Evolutionary conservation across 1,284 basidiomycete genomes (phyloP), one percentile per base, ranked within the genome.

Genomic region (Mycena citricolor): DNA sequence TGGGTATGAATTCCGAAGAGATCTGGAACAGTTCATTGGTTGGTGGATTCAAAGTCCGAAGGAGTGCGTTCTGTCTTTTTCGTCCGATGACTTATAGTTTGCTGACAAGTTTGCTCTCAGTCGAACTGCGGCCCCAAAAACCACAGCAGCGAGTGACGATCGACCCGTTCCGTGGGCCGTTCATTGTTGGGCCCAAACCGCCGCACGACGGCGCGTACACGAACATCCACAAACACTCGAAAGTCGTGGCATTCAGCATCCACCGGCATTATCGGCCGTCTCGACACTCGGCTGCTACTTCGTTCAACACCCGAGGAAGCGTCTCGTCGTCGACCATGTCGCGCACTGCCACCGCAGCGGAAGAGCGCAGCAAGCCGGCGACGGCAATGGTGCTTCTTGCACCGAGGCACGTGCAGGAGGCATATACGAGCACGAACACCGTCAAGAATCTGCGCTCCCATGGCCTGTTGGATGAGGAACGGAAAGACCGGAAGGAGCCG

Each of bases 201-300:
- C 68, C 60, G 8, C 65, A 63, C 12, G 73, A 73, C 32, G 82
- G 83, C 1, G 86, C 86, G 1, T 69, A 71, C 25, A 73, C 77
- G 17, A 79, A 84, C 44, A 77, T 90, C 30, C 86, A 90, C 61
- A 86, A 86, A 51, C 86, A 90, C 57, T 88, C 86, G 2, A 79
- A 81, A 44, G 83, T 83, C 4, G 63, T 77, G 22, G 86, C 84
- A 1, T 89, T 88, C 61, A 86, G 84, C 1, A 77, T 90, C 44
- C 83, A 83, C 61, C 77, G 85, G 35, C 74, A 76, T 35, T 80
- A 83, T 59, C 68, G 64, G 25, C 56, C 75, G 28, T 58, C 50
- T 21, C 43, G 48, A n/a, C 16, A n/a, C n/a, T n/a, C n/a, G n/a
- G n/a, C n/a, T n/a, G n/a, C n/a, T n/a, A n/a, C n/a, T n/a, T n/a